A percentile compares a stretch with the other conserved stretches of the same genome.
Conservation (phyloP, 2,329 filamentous ascomycete species). For the Harringtonia lauricola region DNA sequence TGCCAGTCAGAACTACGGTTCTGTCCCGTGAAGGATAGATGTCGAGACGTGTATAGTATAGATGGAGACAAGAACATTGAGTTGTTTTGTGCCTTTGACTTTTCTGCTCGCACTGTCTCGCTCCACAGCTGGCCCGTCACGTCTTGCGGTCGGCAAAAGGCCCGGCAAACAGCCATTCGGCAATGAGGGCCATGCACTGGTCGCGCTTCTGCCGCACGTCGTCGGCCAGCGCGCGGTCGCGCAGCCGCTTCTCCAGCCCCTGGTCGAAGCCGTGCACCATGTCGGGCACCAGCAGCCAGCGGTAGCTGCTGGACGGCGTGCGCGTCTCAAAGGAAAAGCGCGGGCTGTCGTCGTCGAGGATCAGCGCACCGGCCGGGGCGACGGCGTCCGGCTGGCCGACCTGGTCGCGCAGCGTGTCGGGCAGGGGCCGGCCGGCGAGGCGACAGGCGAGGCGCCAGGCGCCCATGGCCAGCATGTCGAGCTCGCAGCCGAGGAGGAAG, state of each 20-base stretch:
- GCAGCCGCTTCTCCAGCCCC: slow-evolving; percentile 12
- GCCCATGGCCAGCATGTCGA: slow-evolving; percentile 34
- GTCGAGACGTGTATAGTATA: too few species aligned
- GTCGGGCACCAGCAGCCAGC: slow-evolving; percentile 31
- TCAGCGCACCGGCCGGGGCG: slow-evolving; percentile 11
- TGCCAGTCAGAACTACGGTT: too few species aligned
- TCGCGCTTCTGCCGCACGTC: slow-evolving; percentile 17
- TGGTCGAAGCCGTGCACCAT: slow-evolving; percentile 29
- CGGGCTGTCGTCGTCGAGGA: slow-evolving; percentile 21
- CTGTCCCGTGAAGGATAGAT: too few species aligned
- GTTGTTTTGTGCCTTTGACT: too few species aligned
- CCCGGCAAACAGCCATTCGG: slow-evolving; percentile 14
- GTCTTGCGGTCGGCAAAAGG: slow-evolving; percentile 3
- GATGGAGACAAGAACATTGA: too few species aligned
- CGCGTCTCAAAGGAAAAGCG: slow-evolving; percentile 24
- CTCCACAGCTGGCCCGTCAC: too few species aligned
- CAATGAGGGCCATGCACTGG: slow-evolving; percentile 13
- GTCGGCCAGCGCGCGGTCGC: slow-evolving; percentile 17
- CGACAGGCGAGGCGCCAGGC: slow-evolving; percentile 24
- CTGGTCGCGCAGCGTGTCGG: slow-evolving; percentile 12
- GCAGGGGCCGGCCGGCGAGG: slow-evolving; percentile 21
- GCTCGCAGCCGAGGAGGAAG: slow-evolving; percentile 31
- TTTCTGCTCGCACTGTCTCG: too few species aligned
- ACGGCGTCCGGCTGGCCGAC: slow-evolving; percentile 18
- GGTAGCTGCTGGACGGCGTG: slow-evolving; percentile 16